Evolutionary conservation across 495 filamentous ascomycete genomes (phyloP), one percentile per base, ranked within the genome.

Genomic region (Penicillium pancosmium): DNA sequence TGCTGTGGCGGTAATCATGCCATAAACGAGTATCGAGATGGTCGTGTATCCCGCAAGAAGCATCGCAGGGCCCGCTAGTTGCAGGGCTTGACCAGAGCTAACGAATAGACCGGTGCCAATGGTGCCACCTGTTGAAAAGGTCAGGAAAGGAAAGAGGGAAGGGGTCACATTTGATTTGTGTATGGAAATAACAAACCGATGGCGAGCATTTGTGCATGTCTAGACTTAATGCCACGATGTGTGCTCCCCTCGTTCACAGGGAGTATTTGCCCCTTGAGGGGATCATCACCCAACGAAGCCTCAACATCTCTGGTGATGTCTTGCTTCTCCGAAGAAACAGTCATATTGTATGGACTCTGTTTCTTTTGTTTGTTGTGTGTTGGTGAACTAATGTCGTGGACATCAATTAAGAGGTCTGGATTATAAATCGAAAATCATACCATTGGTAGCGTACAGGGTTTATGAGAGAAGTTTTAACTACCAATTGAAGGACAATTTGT

Each of bases 151-250:
- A 10, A 13, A 2, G 2, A 0, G 12, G 3, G 34, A 36, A 5
- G 13, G 9, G 13, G 34, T 36, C 13, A 9, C 9, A 9, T 36
- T 13, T 10, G 34, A 9, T 36, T 2, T 13, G 34, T 36, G 60
- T 47, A 64, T 84, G 2, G 86, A 89, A 31, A 86, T 86, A 62
- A 88, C 86, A 36, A 81, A 82, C 85, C 85, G 3, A 87, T 69
- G 1, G 86, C 83, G 27, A 86, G 82, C 66, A 88, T 81, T 65
- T 86, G 82, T 43, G 82, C 71, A 55, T 86, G 83, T 49, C 84
- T 74, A n/a, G 75, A 80, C 38, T 64, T 67, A 21, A 76, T 53
- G 4, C 59, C 70, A 44, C 40, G 40, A 8, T 44, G 40, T 8
- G 40, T 44, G 7, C 6, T 16, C 11, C 40, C 40, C 34, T 36